Conservation (phyloP, 805 yeast genomes). For the Cyberlindnera meyerae region DNA sequence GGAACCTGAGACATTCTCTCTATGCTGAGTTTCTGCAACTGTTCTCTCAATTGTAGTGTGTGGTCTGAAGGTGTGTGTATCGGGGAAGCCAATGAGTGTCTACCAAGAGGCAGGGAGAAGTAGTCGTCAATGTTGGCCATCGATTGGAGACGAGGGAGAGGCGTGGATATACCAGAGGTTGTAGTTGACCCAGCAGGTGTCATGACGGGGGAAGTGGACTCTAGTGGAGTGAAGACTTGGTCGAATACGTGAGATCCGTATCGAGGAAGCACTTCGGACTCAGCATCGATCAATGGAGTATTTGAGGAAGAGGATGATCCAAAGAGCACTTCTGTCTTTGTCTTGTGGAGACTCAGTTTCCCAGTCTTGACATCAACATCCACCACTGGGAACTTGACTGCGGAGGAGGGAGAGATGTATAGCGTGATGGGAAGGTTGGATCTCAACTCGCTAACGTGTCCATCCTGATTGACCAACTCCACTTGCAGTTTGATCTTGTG, state of each 20-base stretch:
- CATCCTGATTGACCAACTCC: conserved; percentile 66
- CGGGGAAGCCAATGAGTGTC: conserved; percentile 3
- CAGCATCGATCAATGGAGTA: conserved; percentile 22
- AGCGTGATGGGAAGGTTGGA: conserved; percentile 76
- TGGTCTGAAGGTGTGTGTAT: conserved; percentile 5
- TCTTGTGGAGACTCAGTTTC: conserved; percentile 31
- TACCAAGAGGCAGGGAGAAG: conserved; percentile 3
- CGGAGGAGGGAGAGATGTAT: conserved; percentile 68
- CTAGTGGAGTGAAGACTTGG: conserved; percentile 29
- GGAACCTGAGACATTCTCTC: conserved; percentile 60
- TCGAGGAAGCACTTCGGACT: conserved; percentile 65
- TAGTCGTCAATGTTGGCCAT: conserved; percentile 1
- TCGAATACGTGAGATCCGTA: conserved; percentile 70
- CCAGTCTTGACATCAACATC: conserved; percentile 34
- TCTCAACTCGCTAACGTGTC: conserved; percentile 78
- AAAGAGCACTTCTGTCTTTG: conserved; percentile 28
- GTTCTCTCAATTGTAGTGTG: conserved; percentile 7
- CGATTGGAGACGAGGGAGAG: conserved; percentile 2
- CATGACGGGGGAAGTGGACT: conserved; percentile 3
- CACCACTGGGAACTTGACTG: conserved; percentile 39
- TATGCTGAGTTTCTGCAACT: conserved; percentile 25
- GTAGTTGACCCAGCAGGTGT: conserved; percentile 7
- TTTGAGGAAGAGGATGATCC: conserved; percentile 8
- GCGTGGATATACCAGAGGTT: conserved; percentile 6
- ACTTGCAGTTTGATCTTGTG: conserved; percentile 76